A percentile compares a stretch with the other conserved stretches of the same genome.
These are phyloP conservation scores for Diaporthe australafricana DNA, from an alignment of 2,329 filamentous ascomycete species.

Conservation along the genomic window DNA sequence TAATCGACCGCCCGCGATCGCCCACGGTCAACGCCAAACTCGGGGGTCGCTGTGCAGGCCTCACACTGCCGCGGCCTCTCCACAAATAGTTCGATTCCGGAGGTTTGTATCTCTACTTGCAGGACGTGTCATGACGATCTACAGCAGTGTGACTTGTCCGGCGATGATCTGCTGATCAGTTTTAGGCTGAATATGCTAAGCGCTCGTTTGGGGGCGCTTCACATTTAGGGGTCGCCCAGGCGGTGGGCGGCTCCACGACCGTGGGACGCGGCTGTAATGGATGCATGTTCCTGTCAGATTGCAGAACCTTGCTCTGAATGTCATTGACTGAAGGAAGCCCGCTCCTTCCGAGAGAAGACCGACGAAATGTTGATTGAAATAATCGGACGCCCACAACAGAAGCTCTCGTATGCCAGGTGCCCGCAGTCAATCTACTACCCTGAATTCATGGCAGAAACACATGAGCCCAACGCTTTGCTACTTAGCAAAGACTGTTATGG, in stretches of 20 bases:
- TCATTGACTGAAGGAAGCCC: background rate
- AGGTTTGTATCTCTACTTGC: background rate
- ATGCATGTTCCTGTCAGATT: too few relatives aligned
- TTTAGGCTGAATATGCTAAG: constrained; percentile 10
- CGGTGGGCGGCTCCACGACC: background rate
- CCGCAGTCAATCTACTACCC: background rate
- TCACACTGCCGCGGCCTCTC: constrained; percentile 2
- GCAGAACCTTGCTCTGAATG: too few relatives aligned
- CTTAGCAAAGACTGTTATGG: background rate
- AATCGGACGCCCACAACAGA: background rate
- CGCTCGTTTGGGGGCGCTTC: background rate
- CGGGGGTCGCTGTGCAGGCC: background rate
- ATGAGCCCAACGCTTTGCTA: background rate
- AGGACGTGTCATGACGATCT: constrained; percentile 13
- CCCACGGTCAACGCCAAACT: constrained; percentile 6
- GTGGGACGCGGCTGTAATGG: background rate
- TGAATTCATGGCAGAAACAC: background rate
- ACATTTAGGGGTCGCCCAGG: background rate
- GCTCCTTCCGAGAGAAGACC: too few relatives aligned
- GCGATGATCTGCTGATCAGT: constrained; percentile 1
- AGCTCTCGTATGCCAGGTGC: background rate
- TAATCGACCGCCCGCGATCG: background rate
- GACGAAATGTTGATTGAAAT: background rate
- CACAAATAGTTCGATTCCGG: background rate
- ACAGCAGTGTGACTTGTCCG: background rate